Evolutionary conservation across 2,329 filamentous ascomycete genomes (phyloP).

Genomic region (Colletotrichum gloeosporioides): DNA sequence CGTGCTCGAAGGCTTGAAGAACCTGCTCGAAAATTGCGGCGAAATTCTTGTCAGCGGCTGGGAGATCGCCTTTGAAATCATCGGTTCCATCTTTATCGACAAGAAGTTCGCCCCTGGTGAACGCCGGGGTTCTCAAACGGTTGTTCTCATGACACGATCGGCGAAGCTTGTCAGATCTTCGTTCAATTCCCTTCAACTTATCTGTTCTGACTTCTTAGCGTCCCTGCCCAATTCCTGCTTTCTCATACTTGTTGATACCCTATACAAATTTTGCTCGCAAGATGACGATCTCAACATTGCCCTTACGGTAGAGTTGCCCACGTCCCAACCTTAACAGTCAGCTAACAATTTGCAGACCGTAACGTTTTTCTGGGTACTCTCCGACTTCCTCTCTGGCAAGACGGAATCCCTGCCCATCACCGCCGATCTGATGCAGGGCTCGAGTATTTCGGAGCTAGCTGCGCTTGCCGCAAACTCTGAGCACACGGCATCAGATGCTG

Average conservation of each 20-base stretch:
- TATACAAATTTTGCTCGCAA: constrained; percentile 89
- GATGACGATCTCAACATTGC: constrained; percentile 94
- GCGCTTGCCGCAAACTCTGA: constrained; percentile 64
- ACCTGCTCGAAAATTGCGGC: constrained; percentile 85
- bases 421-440: constrained; percentile 57
- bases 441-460: constrained; percentile 57
- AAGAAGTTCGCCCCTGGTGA: constrained; percentile 38
- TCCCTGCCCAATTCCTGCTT: constrained; percentile 75
- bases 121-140: constrained; percentile 30
- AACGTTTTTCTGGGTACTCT: constrained; percentile 95
- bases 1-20: constrained; percentile 80
- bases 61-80: constrained; percentile 84
- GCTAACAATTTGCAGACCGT: constrained; percentile 65
- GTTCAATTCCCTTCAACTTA: constrained; percentile 87
- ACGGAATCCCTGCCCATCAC: constrained; percentile 64
- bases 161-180: constrained; percentile 81
- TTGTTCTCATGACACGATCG: constrained; percentile 61
- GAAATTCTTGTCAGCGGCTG: constrained; percentile 85
- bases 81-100: constrained; percentile 78
- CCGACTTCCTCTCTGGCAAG: constrained; percentile 78
- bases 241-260: constrained; percentile 80
- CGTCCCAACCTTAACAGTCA: constrained; percentile 9
- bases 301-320: constrained; percentile 69
- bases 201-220: constrained; percentile 92
- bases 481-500: constrained; percentile 67